A percentile compares a stretch with the other conserved stretches of the same genome.
Conservation (phyloP, 2,329 filamentous ascomycete species). For the Tolypocladium ophioglossoides region DNA sequence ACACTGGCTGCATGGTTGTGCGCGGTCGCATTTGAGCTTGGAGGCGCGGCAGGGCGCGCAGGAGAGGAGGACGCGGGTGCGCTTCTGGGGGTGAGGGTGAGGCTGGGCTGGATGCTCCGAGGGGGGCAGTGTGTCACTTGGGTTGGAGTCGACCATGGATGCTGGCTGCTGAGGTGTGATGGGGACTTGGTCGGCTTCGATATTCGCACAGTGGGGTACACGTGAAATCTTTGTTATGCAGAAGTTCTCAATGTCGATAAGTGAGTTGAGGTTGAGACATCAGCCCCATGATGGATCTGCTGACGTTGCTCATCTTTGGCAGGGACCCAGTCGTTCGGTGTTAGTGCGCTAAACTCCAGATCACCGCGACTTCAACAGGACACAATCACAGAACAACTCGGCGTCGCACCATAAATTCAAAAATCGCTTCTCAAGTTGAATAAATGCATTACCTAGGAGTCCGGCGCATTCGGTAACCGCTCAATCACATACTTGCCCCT, state of each 20-base stretch:
- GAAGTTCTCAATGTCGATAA: background rate
- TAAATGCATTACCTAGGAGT: conserved; percentile 27
- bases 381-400: background rate
- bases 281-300: background rate
- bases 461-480: conserved; percentile 73
- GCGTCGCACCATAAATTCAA: background rate
- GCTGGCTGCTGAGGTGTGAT: background rate
- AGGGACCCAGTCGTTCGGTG: background rate
- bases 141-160: conserved; percentile 9
- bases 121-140: conserved; percentile 10
- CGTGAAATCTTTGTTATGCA: background rate
- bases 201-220: background rate
- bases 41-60: conserved; percentile 41
- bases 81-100: conserved; percentile 22
- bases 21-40: conserved; percentile 47
- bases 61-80: conserved; percentile 38
- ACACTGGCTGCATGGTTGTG: conserved; percentile 41
- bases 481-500: conserved; percentile 93
- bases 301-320: background rate
- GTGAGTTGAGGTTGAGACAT: background rate
- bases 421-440: background rate
- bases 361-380: background rate
- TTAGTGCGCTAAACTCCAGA: background rate
- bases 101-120: conserved; percentile 6
- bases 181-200: background rate